phyloP scores from a whole-genome alignment of 306 rosid genomes.

The Casuarina cunninghamiana region DNA sequence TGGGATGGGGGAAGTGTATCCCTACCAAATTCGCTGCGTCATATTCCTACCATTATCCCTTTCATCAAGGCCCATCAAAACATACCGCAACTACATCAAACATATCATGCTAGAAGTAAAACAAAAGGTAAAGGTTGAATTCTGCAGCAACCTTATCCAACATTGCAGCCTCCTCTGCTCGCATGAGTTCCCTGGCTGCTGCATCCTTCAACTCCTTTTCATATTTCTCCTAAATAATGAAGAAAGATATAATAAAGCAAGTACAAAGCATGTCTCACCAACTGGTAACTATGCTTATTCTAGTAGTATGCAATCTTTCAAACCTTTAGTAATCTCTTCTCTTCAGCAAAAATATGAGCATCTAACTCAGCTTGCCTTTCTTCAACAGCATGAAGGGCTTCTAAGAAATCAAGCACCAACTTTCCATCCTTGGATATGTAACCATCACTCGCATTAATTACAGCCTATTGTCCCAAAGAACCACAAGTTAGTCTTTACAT shows the following conservation, averaged over 20 bases:
- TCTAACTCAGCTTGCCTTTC: conserved; percentile 84
- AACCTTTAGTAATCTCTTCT: conserved; percentile 76
- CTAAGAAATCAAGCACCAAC: conserved; percentile 74
- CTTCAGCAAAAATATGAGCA: conserved; percentile 60
- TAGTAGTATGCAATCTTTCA: conserved; percentile 21
- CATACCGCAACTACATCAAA: conserved; percentile 8
- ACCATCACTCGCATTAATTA: conserved; percentile 51
- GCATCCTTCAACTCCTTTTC: conserved; percentile 90
- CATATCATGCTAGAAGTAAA: conserved; percentile 10
- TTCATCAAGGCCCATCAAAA: conserved; percentile 3
- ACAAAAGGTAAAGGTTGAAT: conserved; percentile 11
- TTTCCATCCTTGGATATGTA: conserved; percentile 80
- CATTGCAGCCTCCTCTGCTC: conserved; percentile 90
- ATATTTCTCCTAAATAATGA: conserved; percentile 58
- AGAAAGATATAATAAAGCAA: conserved; percentile 18
- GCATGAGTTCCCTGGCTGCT: conserved; percentile 83
- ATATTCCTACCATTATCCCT: conserved; percentile 16
- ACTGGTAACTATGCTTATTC: conserved; percentile 8
- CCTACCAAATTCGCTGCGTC: background rate
- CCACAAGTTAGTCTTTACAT: conserved; percentile 26
- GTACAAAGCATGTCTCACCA: conserved; percentile 24
- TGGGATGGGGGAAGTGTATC: background rate
- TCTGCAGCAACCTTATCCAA: conserved; percentile 66
- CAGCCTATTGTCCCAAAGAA: conserved; percentile 46
- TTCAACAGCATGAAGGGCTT: conserved; percentile 92